A percentile compares a stretch with the other conserved stretches of the same genome.
These are phyloP conservation scores for Blastobotrys apis DNA, from an alignment of 1,139 yeast species.

Conservation along the genomic window DNA sequence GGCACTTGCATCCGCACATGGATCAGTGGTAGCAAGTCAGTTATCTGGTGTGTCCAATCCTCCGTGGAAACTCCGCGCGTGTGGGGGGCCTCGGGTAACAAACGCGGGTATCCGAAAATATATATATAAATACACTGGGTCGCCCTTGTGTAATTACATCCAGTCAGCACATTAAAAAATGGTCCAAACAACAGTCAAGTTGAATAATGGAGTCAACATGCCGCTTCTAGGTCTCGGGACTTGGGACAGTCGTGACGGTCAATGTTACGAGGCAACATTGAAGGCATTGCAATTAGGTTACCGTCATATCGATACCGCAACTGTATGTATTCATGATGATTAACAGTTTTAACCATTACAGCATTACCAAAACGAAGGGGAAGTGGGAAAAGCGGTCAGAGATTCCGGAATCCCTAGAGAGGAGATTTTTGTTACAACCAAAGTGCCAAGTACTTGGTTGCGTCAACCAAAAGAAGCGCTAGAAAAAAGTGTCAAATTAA, in stretches of 20 bases:
- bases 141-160: no score
- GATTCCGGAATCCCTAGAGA: conserved; percentile 46
- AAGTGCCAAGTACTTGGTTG: conserved; percentile 49
- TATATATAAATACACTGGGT: no score
- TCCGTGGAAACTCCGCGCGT: no score
- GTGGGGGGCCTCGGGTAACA: no score
- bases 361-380: conserved; percentile 50
- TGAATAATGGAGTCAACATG: conserved; percentile 38
- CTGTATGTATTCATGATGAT: conserved; percentile 22
- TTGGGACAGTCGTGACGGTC: conserved; percentile 46
- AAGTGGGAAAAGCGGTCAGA: conserved; percentile 50
- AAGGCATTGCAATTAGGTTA: conserved; percentile 41
- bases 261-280: conserved; percentile 39
- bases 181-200: conserved; percentile 27
- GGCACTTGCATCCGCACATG: no score
- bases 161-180: no score
- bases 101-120: no score
- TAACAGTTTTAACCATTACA: not conserved
- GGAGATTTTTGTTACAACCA: conserved; percentile 52
- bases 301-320: conserved; percentile 63
- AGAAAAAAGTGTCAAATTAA: conserved; percentile 57
- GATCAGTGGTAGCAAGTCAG: no score
- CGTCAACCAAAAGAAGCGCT: conserved; percentile 51
- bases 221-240: conserved; percentile 59
- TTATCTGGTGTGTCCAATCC: no score